Percentiles rank a stretch among this genome's conserved stretches.
Conservation (phyloP, 768 basidiomycete species). For the Pulveroboletus ravenelii region DNA sequence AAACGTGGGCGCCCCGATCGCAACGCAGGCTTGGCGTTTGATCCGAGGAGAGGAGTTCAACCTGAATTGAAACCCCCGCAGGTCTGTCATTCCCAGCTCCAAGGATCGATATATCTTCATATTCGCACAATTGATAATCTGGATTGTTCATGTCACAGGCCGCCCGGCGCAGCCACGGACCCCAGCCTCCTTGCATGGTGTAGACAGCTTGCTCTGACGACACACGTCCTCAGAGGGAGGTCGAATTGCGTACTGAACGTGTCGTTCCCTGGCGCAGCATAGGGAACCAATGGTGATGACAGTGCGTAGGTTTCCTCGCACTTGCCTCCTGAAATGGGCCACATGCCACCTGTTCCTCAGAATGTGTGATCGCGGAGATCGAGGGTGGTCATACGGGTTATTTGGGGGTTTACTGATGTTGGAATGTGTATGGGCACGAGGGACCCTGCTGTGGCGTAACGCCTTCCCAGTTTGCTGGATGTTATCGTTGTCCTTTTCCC, state of each 20-base stretch:
- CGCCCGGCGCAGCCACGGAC: no score
- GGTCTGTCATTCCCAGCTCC: neutral
- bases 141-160: neutral
- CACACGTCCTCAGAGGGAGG: no score
- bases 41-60: constrained; percentile 22
- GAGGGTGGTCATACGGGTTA: neutral
- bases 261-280: no score
- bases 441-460: no score
- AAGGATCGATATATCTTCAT: neutral
- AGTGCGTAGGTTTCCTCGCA: no score
- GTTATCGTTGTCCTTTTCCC: neutral
- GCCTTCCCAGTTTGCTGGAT: neutral
- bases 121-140: neutral
- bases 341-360: neutral
- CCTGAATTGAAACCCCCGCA: neutral
- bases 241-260: no score
- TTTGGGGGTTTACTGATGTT: no score
- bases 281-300: no score
- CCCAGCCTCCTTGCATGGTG: no score
- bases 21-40: neutral
- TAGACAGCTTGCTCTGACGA: no score
- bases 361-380: neutral
- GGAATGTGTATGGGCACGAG: no score
- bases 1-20: neutral
- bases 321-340: no score